Conservation (phyloP, 1,139 yeast genomes). For the Hyphopichia pseudoburtonii region DNA sequence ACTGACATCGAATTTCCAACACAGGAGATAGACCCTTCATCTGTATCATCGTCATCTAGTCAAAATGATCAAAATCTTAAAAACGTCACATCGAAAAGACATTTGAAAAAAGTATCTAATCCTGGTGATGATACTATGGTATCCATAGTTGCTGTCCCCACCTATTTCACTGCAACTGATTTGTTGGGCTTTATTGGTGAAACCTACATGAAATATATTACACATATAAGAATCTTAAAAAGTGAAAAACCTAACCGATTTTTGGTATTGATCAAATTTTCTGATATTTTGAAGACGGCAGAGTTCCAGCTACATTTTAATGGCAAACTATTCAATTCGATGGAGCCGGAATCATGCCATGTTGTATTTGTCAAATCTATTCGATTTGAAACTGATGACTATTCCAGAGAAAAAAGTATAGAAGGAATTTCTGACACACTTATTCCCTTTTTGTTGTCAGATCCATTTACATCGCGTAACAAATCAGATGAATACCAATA, state of each 20-base stretch:
- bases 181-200: conserved; percentile 78
- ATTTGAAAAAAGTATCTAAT: conserved; percentile 7
- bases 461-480: conserved; percentile 62
- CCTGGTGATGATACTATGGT: conserved; percentile 64
- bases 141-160: conserved; percentile 82
- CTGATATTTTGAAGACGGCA: conserved; percentile 53
- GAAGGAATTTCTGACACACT: conserved; percentile 24
- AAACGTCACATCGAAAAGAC: not conserved
- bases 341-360: conserved; percentile 89
- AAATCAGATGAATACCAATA: conserved; percentile 4
- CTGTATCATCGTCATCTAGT: not conserved
- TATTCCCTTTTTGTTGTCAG: conserved; percentile 69
- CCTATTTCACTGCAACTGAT: conserved; percentile 85
- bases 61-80: not conserved
- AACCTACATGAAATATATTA: conserved; percentile 50
- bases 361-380: conserved; percentile 70
- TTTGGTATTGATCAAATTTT: conserved; percentile 76
- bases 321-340: conserved; percentile 76
- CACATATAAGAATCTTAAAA: conserved; percentile 73
- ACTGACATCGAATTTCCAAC: conserved; percentile 10
- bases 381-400: conserved; percentile 27
- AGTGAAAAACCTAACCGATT: conserved; percentile 70
- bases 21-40: not conserved
- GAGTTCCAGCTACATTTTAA: conserved; percentile 65
- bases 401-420: conserved; percentile 6